A percentile compares a stretch with the other conserved stretches of the same genome.
Conservation (phyloP, 2,329 filamentous ascomycete species). For the Penicillium sp. region DNA sequence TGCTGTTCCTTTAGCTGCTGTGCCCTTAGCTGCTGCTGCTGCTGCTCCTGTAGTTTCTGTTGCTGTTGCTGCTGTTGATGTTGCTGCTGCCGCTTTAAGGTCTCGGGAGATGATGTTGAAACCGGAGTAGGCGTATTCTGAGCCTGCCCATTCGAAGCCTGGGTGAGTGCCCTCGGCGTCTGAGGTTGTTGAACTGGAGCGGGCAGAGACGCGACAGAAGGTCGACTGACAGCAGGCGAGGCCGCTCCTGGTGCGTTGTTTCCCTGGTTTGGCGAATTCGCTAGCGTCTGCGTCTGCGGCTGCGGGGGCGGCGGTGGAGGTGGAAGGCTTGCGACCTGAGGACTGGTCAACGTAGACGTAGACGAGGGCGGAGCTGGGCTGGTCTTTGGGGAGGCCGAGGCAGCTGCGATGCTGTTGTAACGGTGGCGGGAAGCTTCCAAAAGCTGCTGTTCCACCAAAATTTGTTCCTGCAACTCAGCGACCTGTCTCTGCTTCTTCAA, state of each 20-base stretch:
- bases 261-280: not conserved
- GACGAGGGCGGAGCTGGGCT: not conserved
- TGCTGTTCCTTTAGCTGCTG: not conserved
- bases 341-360: not conserved
- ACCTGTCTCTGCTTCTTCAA: constrained; percentile 8
- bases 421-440: constrained; percentile 5
- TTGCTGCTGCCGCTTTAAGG: not conserved
- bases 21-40: not conserved
- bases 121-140: not conserved
- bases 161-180: not conserved
- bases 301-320: not conserved
- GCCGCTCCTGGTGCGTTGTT: not conserved
- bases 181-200: not conserved
- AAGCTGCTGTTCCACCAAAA: constrained; percentile 4
- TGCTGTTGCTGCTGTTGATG: not conserved
- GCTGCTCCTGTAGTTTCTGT: not conserved
- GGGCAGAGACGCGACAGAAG: not conserved
- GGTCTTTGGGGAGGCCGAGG: not conserved
- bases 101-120: not conserved
- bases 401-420: not conserved
- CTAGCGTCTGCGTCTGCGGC: not conserved
- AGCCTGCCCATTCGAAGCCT: too few species aligned
- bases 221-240: not conserved
- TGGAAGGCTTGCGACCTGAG: not conserved
- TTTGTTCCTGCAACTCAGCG: constrained; percentile 3